These are phyloP conservation scores for Suillus variegatus DNA, from an alignment of 768 basidiomycete species.

Conservation along the genomic window DNA sequence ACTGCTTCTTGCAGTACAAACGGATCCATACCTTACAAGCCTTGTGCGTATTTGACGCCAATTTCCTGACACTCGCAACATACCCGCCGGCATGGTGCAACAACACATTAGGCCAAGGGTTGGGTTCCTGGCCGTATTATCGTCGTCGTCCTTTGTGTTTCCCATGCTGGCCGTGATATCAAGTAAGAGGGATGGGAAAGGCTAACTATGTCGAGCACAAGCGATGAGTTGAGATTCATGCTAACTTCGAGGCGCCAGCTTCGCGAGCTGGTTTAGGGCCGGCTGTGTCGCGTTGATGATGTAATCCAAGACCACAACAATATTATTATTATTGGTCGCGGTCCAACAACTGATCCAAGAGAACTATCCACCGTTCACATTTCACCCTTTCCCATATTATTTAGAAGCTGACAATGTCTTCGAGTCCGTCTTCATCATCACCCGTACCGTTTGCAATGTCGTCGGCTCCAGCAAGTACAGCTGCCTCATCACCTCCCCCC, in stretches of 20 bases:
- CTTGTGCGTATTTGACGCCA: too few relatives aligned
- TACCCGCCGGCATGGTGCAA: too few relatives aligned
- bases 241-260: too few relatives aligned
- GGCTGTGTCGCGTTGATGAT: constrained; percentile 27
- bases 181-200: background rate
- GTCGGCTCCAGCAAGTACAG: constrained; percentile 25
- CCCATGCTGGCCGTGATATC: background rate
- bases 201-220: background rate
- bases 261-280: constrained; percentile 19
- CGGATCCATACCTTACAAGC: background rate
- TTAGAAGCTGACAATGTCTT: constrained; percentile 20
- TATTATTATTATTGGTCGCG: constrained; percentile 1
- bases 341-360: background rate
- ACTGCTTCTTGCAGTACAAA: background rate
- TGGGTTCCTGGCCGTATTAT: too few relatives aligned
- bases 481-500: constrained; percentile 28
- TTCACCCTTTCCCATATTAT: constrained; percentile 1
- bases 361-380: background rate
- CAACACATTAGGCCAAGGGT: too few relatives aligned
- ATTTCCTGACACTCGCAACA: too few relatives aligned
- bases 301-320: constrained; percentile 17
- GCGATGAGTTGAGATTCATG: too few relatives aligned
- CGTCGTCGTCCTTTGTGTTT: too few relatives aligned
- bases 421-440: constrained; percentile 19
- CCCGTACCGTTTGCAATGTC: constrained; percentile 16